These are phyloP conservation scores for Phtheirospermum japonicum DNA, from an alignment of 257 asterid genomes.

Conservation along the genomic window DNA sequence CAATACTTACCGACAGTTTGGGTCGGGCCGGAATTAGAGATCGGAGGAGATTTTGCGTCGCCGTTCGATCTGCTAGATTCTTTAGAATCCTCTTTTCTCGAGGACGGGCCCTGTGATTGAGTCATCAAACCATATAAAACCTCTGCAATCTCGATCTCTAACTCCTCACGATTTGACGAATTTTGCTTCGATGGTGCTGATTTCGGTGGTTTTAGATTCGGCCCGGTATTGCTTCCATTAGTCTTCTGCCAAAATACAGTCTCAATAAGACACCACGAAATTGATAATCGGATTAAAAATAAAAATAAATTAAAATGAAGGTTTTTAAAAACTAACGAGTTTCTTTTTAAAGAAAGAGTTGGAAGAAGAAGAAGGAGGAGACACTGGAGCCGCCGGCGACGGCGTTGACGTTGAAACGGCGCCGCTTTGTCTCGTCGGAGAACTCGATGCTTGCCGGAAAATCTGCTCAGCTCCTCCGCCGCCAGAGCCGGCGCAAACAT, in stretches of 20 bases:
- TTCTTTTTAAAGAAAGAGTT: neutral
- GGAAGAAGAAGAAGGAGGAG: neutral
- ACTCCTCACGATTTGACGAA: neutral
- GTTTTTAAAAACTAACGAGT: neutral
- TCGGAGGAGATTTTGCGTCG: neutral
- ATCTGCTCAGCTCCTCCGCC: neutral
- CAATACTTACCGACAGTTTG: neutral
- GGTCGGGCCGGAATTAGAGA: neutral
- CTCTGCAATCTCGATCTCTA: constrained; percentile 1
- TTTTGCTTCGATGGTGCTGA: neutral
- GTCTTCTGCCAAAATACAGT: neutral
- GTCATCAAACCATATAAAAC: neutral
- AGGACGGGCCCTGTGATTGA: neutral
- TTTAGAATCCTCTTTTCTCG: neutral
- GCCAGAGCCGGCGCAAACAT: too few species aligned
- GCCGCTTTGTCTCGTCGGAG: neutral
- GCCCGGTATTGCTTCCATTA: neutral
- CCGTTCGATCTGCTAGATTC: neutral
- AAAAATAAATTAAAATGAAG: too few species aligned
- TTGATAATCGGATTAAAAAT: neutral
- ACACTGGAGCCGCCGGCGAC: too few species aligned
- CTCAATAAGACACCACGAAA: neutral
- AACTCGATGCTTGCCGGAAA: constrained; percentile 3
- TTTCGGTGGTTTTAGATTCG: neutral
- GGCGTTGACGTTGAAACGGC: neutral